These are phyloP conservation scores for Castanea crenata DNA, from an alignment of 306 rosid genomes.

Conservation along the genomic window DNA sequence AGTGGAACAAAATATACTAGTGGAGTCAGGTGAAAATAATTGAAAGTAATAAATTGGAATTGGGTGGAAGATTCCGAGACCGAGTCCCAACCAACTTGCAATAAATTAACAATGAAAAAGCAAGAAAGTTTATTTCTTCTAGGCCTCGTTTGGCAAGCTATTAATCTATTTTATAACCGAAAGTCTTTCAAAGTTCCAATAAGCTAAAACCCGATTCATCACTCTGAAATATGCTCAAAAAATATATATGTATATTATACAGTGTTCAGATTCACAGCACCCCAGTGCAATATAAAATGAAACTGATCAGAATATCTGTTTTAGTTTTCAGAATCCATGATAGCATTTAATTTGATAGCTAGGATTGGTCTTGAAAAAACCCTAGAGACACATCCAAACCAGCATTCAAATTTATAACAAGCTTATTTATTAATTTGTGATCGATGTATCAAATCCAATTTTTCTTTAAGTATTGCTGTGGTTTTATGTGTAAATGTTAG, in stretches of 20 bases:
- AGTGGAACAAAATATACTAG: background rate
- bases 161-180: constrained; percentile 12
- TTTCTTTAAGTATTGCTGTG: no score
- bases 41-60: constrained; percentile 20
- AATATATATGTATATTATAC: background rate
- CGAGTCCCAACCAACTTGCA: constrained; percentile 35
- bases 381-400: no score
- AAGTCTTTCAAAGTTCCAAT: constrained; percentile 27
- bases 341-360: no score
- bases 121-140: constrained; percentile 17
- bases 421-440: no score
- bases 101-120: constrained; percentile 19
- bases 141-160: constrained; percentile 30
- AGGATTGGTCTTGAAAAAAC: no score
- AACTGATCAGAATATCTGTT: constrained; percentile 24
- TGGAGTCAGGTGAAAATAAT: constrained; percentile 20
- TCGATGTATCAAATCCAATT: no score
- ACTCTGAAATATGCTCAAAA: constrained; percentile 5
- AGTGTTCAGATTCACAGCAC: background rate
- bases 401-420: no score
- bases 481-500: no score
- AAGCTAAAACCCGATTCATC: constrained; percentile 22
- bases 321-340: background rate
- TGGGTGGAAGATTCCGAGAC: constrained; percentile 29
- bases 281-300: background rate